Base-by-base conservation (phyloP, 352 stramenopile species). In the Phytophthora sp. region DNA sequence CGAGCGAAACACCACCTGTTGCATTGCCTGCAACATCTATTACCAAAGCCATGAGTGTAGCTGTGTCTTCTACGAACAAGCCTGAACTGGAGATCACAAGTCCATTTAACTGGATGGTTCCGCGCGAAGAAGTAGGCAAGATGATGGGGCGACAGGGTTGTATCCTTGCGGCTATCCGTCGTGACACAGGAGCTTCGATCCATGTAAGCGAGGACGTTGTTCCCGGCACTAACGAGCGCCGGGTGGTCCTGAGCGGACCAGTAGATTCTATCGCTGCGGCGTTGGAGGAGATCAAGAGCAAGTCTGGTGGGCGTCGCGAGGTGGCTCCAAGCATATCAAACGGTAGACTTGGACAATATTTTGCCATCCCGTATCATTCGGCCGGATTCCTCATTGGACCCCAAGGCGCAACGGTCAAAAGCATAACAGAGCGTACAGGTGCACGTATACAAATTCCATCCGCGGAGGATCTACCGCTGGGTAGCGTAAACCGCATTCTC, bases 401-500 rank as follows among this genome's bases (percentile, higher is more conserved):
- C 0, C 62, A 85, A 15, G 84, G 84, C 7, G 45, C 43, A 0
- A 75, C 60, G 2, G 59, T 82, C 8, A 64, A 67, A 38, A 69
- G 55, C 24, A 79, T 92, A 18, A 62, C 62, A 17, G 79, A 83
- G 7, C 64, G 74, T 23, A 86, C 71, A 7, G 84, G 84, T 21
- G 81, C 76, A 6, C 71, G 79, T 3, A 54, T 92, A 38, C 81
- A 91, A 57, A 76, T 91, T 54, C 69, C 79, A 35, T 66, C 69
- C 2, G 44, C 74, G 2, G 70, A 89, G 8, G 57, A 82, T 27
- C 28, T 90, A n/a, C 79, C 84, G 1, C 32, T 92, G 1, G 84
- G 84, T 46, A 79, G 77, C 39, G 21, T 88, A 10, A 91, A 91
- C 60, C 77, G 78, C 17, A 77, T 81, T 26, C 51, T 91, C 11